Conservation (phyloP, 257 asterid genomes). For the Salvia rosmarinus region DNA sequence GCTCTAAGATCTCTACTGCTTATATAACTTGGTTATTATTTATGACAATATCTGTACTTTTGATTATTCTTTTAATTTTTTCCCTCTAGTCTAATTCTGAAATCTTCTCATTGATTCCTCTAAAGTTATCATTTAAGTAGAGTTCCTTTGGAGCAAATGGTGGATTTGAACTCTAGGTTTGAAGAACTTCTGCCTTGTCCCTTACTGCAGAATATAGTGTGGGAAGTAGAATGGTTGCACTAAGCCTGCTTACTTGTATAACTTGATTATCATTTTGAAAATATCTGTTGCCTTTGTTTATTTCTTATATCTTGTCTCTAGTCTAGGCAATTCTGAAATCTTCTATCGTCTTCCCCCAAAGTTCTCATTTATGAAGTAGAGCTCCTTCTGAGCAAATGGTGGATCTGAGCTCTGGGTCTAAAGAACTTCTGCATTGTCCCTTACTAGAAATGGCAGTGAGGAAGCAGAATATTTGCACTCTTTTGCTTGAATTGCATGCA, state of each 20-base stretch:
- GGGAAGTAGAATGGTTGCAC: conserved; percentile 14
- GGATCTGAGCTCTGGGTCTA: neutral
- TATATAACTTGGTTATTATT: neutral
- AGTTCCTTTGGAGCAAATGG: neutral
- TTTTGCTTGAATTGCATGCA: conserved; percentile 8
- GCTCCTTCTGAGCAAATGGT: conserved; percentile 4
- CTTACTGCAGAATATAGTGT: neutral
- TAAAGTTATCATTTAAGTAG: conserved; percentile 17
- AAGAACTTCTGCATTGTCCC: neutral
- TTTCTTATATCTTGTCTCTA: neutral
- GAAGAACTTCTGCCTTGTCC: neutral
- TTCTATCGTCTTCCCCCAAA: neutral
- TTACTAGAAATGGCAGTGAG: neutral
- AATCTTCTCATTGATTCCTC: neutral
- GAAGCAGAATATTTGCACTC: conserved; percentile 13
- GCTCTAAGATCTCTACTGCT: neutral
- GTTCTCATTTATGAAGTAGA: neutral
- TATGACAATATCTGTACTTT: neutral
- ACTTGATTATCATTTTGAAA: neutral
- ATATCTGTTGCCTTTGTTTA: neutral
- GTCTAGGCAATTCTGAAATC: neutral
- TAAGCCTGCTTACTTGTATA: neutral
- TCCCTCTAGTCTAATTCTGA: neutral
- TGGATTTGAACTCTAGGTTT: neutral
- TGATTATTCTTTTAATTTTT: neutral